Base-by-base conservation (phyloP, 805 yeast genomes). In the Wickerhamiella australiensis region DNA sequence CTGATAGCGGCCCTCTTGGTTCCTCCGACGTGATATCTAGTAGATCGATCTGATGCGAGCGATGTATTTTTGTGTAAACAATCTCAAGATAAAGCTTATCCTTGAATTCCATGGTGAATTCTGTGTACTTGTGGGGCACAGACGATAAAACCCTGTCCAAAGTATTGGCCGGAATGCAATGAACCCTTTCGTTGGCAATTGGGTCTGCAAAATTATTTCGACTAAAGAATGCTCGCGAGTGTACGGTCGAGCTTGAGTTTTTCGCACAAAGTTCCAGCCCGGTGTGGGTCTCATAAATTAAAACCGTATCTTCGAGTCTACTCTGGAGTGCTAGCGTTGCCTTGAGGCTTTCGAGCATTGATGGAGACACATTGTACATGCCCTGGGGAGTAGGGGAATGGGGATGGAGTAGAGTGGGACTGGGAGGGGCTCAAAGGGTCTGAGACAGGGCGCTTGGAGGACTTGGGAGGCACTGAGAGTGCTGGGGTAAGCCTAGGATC, bases 281-380 rank as follows among this genome's bases (percentile, higher is more conserved):
- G 11, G 9, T 31, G 18, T 22, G 7, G 20, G 23, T 11, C 11
- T 42, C 35, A 21, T 9, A 21, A 6, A 47, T 23, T 3, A 23
- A 3, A 2, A 47, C 11, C 4, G 18, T 13, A 8, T 41, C 50
- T 15, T 29, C 29, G 2, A 47, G 12, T 37, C 20, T 47, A 11
- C 42, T 21, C 41, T 40, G 20, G 27, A 42, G 25, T 7, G 42
- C 42, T 11, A 42, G 12, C n/a, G 27, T 22, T 12, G 37, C 29
- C 27, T 41, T 42, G 11, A 47, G 26, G 15, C 36, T 11, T 22
- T 41, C 50, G 8, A 47, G 21, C n/a, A 26, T 36, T 2, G 35
- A 11, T 13, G 27, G 23, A 29, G 44, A 44, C 23, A 47, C 43
- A 9, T 21, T 33, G 46, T 41, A 47, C 50, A 47, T 47, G 23